Evolutionary conservation across 352 stramenopile species (phyloP).

Genomic region (Lagenidium giganteum): DNA sequence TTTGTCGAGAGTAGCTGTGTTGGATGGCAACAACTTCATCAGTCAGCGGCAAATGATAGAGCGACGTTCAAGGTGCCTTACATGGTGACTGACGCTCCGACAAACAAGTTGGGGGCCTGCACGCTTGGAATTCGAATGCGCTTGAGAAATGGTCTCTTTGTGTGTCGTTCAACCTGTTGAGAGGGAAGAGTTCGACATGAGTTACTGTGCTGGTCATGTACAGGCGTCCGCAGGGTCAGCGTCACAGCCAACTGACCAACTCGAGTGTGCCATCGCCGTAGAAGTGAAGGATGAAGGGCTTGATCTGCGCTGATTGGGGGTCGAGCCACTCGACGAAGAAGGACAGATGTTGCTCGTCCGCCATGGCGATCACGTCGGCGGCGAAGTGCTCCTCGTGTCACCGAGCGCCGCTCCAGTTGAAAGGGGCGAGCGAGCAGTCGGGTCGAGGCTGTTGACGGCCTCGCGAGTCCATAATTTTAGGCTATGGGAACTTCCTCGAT

Average conservation of each 20-base stretch:
- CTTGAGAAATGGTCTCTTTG: slow-evolving; percentile 69
- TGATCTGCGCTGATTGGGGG: slow-evolving; percentile 58
- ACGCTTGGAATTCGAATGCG: slow-evolving; percentile 70
- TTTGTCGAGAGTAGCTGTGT: slow-evolving; percentile 64
- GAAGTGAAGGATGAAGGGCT: slow-evolving; percentile 72
- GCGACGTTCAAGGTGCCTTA: slow-evolving; percentile 14
- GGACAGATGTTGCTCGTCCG: slow-evolving; percentile 56
- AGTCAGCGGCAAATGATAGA: neutral
- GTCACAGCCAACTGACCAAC: slow-evolving; percentile 52
- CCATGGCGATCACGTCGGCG: slow-evolving; percentile 18
- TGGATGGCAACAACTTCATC: too few species aligned
- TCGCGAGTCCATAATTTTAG: too few species aligned
- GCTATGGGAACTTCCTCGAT: too few species aligned
- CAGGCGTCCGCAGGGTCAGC: too few species aligned
- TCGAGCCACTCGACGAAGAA: slow-evolving; percentile 82
- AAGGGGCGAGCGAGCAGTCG: too few species aligned
- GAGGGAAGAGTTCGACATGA: neutral
- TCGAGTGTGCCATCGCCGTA: slow-evolving; percentile 68
- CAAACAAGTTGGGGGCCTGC: slow-evolving; percentile 53
- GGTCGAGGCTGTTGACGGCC: too few species aligned
- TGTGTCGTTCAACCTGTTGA: slow-evolving; percentile 51
- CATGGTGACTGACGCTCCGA: slow-evolving; percentile 66
- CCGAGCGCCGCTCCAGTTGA: too few species aligned
- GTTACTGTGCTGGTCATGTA: neutral
- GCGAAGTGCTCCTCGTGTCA: too few species aligned